Percentiles rank a stretch among this genome's conserved stretches.
phyloP scores from a whole-genome alignment of 495 filamentous ascomycete genomes.

The Penicillium riverlandense region DNA sequence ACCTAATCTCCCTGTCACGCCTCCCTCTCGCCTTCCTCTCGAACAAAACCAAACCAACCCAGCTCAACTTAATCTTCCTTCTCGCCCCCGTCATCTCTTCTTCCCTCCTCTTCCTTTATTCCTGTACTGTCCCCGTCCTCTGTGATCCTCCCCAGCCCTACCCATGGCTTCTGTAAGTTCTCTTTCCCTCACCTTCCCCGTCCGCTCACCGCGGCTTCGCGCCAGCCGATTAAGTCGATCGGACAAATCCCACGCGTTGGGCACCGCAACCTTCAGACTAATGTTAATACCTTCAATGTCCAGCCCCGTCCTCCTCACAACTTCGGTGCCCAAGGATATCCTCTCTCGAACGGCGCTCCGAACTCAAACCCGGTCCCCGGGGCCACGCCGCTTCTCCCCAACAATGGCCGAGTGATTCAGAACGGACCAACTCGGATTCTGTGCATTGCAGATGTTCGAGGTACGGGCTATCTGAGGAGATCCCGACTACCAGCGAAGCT shows the following conservation, averaged over 20 bases:
- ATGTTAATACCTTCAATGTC: constrained; percentile 1
- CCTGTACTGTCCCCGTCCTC: constrained; percentile 4
- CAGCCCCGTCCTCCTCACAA: constrained; percentile 43
- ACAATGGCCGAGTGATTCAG: constrained; percentile 72
- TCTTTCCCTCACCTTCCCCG: constrained; percentile 10
- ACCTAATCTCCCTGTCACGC: constrained; percentile 18
- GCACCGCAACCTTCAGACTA: background rate
- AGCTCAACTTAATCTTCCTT: constrained; percentile 10
- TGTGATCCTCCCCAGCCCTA: constrained; percentile 4
- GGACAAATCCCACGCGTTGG: background rate
- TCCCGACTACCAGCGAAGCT: background rate
- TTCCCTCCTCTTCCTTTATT: constrained; percentile 11
- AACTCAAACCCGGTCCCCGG: constrained; percentile 42
- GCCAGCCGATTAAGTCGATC: constrained; percentile 3
- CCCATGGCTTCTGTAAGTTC: constrained; percentile 51
- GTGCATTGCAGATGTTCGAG: constrained; percentile 96
- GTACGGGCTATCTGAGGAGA: constrained; percentile 39
- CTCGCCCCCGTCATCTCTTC: constrained; percentile 7
- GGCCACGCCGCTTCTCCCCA: constrained; percentile 51
- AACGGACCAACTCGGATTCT: constrained; percentile 77
- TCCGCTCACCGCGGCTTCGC: constrained; percentile 6
- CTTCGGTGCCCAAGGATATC: constrained; percentile 43
- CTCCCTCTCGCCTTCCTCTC: constrained; percentile 16
- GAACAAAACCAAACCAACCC: constrained; percentile 13
- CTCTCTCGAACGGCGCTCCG: constrained; percentile 41